Percentiles rank a stretch among this genome's conserved stretches.
phyloP scores from a whole-genome alignment of 345 rosid species.

The Crucihimalaya himalaica region DNA sequence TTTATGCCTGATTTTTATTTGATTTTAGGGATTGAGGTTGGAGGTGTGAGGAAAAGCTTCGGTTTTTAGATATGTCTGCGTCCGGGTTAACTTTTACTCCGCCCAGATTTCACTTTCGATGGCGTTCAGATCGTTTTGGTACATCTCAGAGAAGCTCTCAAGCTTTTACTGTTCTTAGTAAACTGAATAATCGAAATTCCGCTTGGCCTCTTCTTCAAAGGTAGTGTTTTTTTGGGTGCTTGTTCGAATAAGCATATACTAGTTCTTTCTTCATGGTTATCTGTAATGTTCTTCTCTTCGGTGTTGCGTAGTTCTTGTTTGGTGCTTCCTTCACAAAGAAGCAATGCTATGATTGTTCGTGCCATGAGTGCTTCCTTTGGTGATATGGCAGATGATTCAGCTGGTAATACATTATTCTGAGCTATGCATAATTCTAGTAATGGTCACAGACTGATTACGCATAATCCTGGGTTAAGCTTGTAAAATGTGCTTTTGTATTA shows the following conservation, averaged over 20 bases:
- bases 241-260: constrained; percentile 8
- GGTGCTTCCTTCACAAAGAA: constrained; percentile 39
- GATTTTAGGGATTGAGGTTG: constrained; percentile 22
- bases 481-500: not conserved
- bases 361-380: constrained; percentile 84
- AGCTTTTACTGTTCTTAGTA: constrained; percentile 38
- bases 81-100: constrained; percentile 65
- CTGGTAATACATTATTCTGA: constrained; percentile 43
- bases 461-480: not conserved
- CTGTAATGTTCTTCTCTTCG: constrained; percentile 17
- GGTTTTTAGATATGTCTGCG: constrained; percentile 50
- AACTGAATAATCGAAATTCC: constrained; percentile 28
- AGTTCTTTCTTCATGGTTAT: not conserved
- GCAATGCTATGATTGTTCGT: constrained; percentile 47
- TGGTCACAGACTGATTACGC: not conserved
- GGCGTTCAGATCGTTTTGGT: constrained; percentile 41
- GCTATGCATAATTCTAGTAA: not conserved
- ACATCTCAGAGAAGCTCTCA: constrained; percentile 39
- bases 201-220: constrained; percentile 42
- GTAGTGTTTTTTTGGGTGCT: constrained; percentile 34
- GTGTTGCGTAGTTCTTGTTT: constrained; percentile 37
- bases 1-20: not conserved
- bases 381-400: constrained; percentile 55
- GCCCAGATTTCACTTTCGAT: constrained; percentile 49
- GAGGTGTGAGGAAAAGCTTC: constrained; percentile 23